A percentile compares a stretch with the other conserved stretches of the same genome.
These are phyloP conservation scores for Purshia tridentata DNA, from an alignment of 306 rosid genomes.

Conservation along the genomic window DNA sequence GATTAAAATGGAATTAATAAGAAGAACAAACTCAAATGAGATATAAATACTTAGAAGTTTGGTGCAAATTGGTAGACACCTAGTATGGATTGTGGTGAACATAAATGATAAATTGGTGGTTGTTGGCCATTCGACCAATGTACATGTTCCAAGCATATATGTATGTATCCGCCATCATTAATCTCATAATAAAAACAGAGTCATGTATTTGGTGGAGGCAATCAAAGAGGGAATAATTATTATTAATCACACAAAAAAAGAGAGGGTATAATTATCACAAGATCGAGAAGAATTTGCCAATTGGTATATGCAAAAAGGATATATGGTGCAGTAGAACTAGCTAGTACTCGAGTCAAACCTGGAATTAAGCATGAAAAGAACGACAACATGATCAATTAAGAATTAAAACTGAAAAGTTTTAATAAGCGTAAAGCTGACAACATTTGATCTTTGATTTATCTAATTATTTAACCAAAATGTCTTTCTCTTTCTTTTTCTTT, in stretches of 20 bases:
- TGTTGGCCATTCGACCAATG: neutral
- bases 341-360: neutral
- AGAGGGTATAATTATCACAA: neutral
- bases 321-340: too few relatives aligned
- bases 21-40: too few relatives aligned
- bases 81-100: too few relatives aligned
- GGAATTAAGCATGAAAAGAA: neutral
- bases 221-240: neutral
- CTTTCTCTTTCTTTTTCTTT: neutral
- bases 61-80: too few relatives aligned
- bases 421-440: constrained; percentile 2
- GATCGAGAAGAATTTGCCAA: neutral
- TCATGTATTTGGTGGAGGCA: neutral
- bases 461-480: neutral
- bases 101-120: neutral
- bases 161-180: neutral
- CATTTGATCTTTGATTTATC: neutral
- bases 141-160: neutral
- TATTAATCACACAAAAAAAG: too few relatives aligned
- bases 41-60: too few relatives aligned
- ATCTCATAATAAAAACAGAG: neutral
- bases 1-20: too few relatives aligned
- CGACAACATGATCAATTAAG: constrained; percentile 1
- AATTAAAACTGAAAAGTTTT: neutral
- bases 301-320: neutral